A percentile compares a stretch with the other conserved stretches of the same genome.
Evolutionary conservation across 225 moss, liverwort and hornwort species (phyloP).

Genomic region (Pseudoscleropodium purum): DNA sequence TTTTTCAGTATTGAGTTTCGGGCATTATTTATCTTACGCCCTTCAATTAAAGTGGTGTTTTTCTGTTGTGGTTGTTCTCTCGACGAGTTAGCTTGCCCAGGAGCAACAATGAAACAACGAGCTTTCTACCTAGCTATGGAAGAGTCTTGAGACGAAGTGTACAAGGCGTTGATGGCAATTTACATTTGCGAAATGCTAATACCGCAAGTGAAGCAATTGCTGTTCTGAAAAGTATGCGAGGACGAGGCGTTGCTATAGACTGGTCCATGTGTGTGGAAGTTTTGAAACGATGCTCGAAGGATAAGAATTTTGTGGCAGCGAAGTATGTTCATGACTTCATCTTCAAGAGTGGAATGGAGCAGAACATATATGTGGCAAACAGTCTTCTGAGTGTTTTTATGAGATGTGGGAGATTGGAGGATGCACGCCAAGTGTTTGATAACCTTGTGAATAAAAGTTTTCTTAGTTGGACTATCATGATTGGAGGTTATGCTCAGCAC

Average conservation of each 20-base stretch:
- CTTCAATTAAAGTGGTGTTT: background rate
- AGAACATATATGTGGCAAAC: background rate
- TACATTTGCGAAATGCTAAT: background rate
- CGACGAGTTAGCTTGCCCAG: background rate
- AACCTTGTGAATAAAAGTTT: background rate
- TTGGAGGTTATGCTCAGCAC: background rate
- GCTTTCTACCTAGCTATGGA: background rate
- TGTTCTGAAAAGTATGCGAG: background rate
- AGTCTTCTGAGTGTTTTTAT: background rate
- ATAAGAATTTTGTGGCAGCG: background rate
- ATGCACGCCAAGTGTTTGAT: constrained; percentile 1
- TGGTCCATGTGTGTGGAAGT: background rate
- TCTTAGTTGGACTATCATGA: background rate
- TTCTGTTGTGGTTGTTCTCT: background rate
- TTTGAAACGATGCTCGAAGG: background rate
- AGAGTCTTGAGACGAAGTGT: background rate
- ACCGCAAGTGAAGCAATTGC: constrained; percentile 4
- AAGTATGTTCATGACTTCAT: constrained; percentile 4
- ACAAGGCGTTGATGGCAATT: background rate
- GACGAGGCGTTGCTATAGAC: background rate
- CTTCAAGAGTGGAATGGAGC: background rate
- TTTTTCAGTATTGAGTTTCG: background rate
- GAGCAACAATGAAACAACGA: background rate
- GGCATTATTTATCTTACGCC: background rate
- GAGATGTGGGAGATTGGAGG: constrained; percentile 1